phyloP scores from a whole-genome alignment of 2,329 filamentous ascomycete species.

The Lizonia empirigonia region DNA sequence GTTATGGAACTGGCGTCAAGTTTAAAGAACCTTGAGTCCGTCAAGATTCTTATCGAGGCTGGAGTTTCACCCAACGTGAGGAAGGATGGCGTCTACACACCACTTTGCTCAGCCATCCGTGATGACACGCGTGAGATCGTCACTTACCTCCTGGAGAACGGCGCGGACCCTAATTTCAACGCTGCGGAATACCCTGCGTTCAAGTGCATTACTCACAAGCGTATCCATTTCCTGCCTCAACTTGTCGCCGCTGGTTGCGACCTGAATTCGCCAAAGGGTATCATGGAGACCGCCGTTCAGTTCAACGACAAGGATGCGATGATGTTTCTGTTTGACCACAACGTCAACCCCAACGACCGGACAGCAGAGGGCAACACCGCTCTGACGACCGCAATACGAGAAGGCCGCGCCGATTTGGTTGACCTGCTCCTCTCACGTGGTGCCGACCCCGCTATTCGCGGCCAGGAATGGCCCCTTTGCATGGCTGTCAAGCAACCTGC shows the following conservation, averaged over 20 bases:
- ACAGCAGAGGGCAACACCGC: constrained; percentile 64
- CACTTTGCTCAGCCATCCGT: constrained; percentile 70
- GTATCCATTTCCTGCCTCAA: constrained; percentile 64
- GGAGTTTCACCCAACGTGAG: constrained; percentile 66
- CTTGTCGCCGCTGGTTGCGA: constrained; percentile 65
- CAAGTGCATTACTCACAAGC: constrained; percentile 71
- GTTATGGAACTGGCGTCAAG: constrained; percentile 68
- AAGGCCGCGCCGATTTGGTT: constrained; percentile 64
- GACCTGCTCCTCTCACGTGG: constrained; percentile 63
- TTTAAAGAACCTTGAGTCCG: constrained; percentile 67
- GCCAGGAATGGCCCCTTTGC: constrained; percentile 72
- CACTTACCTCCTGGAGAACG: constrained; percentile 61
- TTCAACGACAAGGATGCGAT: constrained; percentile 67
- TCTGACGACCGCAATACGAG: constrained; percentile 68
- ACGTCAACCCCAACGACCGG: constrained; percentile 65
- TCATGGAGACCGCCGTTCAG: constrained; percentile 67
- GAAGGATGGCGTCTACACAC: constrained; percentile 71
- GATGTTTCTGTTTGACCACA: constrained; percentile 64
- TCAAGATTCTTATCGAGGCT: constrained; percentile 62
- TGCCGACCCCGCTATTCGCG: constrained; percentile 66
- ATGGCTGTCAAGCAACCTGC: constrained; percentile 68
- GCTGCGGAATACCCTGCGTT: constrained; percentile 70
- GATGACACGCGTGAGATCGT: constrained; percentile 69
- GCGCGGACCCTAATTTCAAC: constrained; percentile 59
- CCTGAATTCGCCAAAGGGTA: constrained; percentile 65